Evolutionary conservation across 2,329 filamentous ascomycete species (phyloP), one percentile per base, ranked within the genome.

Genomic region (Calonectria naviculata): DNA sequence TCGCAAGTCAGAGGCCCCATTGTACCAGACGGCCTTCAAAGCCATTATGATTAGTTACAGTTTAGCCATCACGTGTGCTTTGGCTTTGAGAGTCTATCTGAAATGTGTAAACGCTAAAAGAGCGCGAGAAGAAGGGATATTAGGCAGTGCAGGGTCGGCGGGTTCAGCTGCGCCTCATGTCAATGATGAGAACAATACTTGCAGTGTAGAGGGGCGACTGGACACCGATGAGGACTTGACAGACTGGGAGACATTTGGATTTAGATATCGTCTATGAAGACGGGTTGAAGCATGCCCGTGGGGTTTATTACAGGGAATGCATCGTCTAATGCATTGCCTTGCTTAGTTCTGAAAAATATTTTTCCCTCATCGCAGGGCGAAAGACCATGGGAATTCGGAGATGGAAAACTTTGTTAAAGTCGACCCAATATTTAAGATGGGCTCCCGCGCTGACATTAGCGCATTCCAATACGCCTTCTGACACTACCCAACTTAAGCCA

Each of bases 201-300:
- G 26, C 15, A 29, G 8, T 42, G 10, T 4, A 34, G 5, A 13
- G 9, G 41, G 7, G 13, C 60, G 10, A 7, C 24, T 21, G 17
- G 19, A 4, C 46, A n/a, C 80, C 80, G 87, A 89, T 68, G 88
- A 90, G 24, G 89, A 92, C 78, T 80, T 88, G 3, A 91, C 90
- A 2, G 90, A 92, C 75, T 90, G 88, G 87, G 85, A 90, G 42
- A 90, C 85, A 1, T 78, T 85, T 21, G 90, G 90, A 0, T 92
- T 92, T 72, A 85, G 89, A 47, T 92, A 92, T 79, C 85, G 90
- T 31, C 76, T 88, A 29, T 88, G 76, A 67, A 52, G 13, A 2
- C n/a, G 19, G 5, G 17, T 58, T 34, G 34, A 28, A 29, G 12
- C 15, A 36, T 65, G n/a, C n/a, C n/a, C n/a, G n/a, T n/a, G n/a